phyloP scores from a whole-genome alignment of 108 stramenopile genomes.

The Skeletonema potamos region DNA sequence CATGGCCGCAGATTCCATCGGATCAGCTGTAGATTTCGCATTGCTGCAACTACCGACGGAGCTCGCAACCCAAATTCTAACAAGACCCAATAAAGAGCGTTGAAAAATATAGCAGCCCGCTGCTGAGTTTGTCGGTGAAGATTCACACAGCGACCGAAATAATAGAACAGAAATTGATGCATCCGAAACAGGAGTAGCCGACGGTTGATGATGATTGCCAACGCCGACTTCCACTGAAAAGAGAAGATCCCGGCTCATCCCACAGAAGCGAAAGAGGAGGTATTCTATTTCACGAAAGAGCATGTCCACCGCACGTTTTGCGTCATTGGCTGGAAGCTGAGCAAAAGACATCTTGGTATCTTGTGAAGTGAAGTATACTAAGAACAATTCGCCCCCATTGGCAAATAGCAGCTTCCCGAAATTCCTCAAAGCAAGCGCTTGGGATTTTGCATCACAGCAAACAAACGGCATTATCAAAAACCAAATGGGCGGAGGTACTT shows the following conservation, averaged over 20 bases:
- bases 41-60: constrained; percentile 6
- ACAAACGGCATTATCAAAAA: constrained; percentile 30
- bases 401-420: constrained; percentile 15
- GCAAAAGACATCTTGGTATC: background rate
- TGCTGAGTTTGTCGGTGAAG: constrained; percentile 11
- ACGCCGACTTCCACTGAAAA: constrained; percentile 7
- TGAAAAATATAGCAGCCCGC: constrained; percentile 13
- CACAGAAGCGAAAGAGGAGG: constrained; percentile 19
- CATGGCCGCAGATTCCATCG: background rate
- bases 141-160: constrained; percentile 22
- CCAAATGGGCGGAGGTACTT: constrained; percentile 21
- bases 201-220: background rate
- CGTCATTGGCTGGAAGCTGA: background rate
- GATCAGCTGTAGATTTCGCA: background rate
- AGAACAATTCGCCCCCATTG: constrained; percentile 19
- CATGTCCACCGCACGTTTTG: background rate
- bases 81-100: constrained; percentile 25
- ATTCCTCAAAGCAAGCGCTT: constrained; percentile 11
- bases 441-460: constrained; percentile 3
- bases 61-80: constrained; percentile 43
- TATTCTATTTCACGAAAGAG: constrained; percentile 37
- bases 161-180: constrained; percentile 13
- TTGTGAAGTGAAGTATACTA: constrained; percentile 16
- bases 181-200: constrained; percentile 4
- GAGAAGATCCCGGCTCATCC: constrained; percentile 10